Evolutionary conservation across 225 moss, liverwort and hornwort genomes (phyloP).

Genomic region (Pseudisothecium myosuroides): DNA sequence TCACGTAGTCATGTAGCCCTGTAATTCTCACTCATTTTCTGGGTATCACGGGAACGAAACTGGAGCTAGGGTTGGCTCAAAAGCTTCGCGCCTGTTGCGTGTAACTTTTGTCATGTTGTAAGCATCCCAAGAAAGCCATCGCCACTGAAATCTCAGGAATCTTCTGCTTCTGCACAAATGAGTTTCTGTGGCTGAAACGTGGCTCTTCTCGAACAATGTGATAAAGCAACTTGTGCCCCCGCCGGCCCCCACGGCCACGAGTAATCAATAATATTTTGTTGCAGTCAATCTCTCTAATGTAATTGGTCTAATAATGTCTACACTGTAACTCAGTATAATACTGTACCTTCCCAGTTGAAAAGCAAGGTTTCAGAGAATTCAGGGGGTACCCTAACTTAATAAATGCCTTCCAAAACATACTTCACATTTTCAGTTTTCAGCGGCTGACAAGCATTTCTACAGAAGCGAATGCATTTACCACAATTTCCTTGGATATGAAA

Average conservation of each 20-base stretch:
- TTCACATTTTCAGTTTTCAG: constrained; percentile 27
- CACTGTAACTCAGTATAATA: background rate
- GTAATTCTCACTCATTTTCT: background rate
- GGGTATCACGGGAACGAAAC: background rate
- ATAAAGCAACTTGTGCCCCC: background rate
- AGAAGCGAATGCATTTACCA: background rate
- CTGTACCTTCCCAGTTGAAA: background rate
- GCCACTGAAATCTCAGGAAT: background rate
- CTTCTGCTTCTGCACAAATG: background rate
- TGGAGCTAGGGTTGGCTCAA: background rate
- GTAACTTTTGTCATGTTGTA: background rate
- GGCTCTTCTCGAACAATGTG: background rate
- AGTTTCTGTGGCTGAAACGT: background rate
- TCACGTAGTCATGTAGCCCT: background rate
- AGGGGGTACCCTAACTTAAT: background rate
- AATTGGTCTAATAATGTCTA: background rate
- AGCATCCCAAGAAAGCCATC: background rate
- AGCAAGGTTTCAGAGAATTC: background rate
- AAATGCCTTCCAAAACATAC: constrained; percentile 15
- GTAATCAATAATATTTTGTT: background rate
- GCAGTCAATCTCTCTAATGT: background rate
- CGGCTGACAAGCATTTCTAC: constrained; percentile 14
- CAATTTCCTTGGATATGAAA: background rate
- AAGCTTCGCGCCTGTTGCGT: background rate
- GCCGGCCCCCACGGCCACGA: background rate